These are phyloP conservation scores for Lodderomyces metapsilosis DNA, from an alignment of 1,139 yeast species.

Conservation along the genomic window DNA sequence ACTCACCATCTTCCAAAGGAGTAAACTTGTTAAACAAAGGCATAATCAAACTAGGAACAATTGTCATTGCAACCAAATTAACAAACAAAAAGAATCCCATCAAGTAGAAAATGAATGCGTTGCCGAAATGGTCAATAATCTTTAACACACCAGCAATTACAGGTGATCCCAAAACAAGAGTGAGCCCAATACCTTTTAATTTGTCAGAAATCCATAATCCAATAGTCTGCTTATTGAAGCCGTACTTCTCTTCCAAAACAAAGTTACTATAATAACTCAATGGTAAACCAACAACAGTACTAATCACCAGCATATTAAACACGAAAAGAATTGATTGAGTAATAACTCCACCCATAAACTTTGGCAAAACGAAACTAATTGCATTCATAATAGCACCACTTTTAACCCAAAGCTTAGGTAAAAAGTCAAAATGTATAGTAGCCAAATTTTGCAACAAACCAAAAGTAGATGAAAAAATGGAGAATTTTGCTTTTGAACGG, in stretches of 20 bases:
- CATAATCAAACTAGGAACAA: slow-evolving; percentile 79
- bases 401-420: slow-evolving; percentile 68
- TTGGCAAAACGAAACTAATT: slow-evolving; percentile 36
- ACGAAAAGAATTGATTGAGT: slow-evolving; percentile 70
- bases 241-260: slow-evolving; percentile 87
- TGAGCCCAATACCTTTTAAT: slow-evolving; percentile 57
- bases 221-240: slow-evolving; percentile 83
- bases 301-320: slow-evolving; percentile 39
- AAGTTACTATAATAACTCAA: slow-evolving; percentile 72
- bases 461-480: slow-evolving; percentile 54
- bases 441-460: slow-evolving; percentile 56
- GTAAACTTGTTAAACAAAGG: slow-evolving; percentile 90
- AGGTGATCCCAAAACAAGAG: slow-evolving; percentile 66
- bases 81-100: slow-evolving; percentile 69
- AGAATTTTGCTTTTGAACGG: slow-evolving; percentile 75
- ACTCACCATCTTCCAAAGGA: slow-evolving; percentile 87
- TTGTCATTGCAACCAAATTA: slow-evolving; percentile 70
- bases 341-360: slow-evolving; percentile 52
- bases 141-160: slow-evolving; percentile 72
- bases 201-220: slow-evolving; percentile 70
- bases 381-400: slow-evolving; percentile 43
- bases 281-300: slow-evolving; percentile 62
- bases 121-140: slow-evolving; percentile 78
- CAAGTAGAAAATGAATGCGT: slow-evolving; percentile 74
- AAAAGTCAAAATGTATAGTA: slow-evolving; percentile 56